Percentiles rank a stretch among this genome's conserved stretches.
Conservation (phyloP, 176 grass and related monocot genomes). For the Zea luxurians region DNA sequence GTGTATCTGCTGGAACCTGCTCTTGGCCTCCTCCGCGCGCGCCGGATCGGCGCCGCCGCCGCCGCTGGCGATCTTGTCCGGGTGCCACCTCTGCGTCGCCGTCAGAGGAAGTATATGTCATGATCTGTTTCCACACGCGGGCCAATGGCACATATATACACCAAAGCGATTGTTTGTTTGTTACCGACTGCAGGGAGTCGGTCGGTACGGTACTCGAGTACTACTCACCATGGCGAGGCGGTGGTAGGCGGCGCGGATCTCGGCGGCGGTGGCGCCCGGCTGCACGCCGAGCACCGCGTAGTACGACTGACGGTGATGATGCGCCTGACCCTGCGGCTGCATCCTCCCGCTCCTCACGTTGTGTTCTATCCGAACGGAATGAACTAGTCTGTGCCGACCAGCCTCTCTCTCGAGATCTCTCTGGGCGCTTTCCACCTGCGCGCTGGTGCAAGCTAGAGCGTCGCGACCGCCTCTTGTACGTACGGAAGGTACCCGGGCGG, state of each 20-base stretch:
- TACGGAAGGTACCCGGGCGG: background rate
- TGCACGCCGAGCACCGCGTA: slow-evolving; percentile 78
- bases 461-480: background rate
- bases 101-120: background rate
- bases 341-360: slow-evolving; percentile 28
- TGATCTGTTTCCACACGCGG: background rate
- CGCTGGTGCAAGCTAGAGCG: background rate
- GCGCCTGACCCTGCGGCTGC: background rate
- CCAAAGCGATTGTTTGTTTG: background rate
- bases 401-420: background rate
- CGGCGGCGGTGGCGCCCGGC: slow-evolving; percentile 47
- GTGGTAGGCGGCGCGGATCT: slow-evolving; percentile 78
- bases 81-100: slow-evolving; percentile 74
- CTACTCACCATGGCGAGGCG: slow-evolving; percentile 81
- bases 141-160: background rate
- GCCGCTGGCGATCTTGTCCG: slow-evolving; percentile 51
- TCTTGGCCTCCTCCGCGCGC: slow-evolving; percentile 69
- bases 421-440: background rate
- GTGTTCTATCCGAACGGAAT: background rate
- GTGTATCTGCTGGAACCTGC: slow-evolving; percentile 75
- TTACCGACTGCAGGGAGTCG: background rate
- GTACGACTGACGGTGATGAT: slow-evolving; percentile 44
- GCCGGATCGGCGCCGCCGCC: slow-evolving; percentile 40
- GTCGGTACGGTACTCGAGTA: no score
- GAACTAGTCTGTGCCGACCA: background rate